A percentile compares a stretch with the other conserved stretches of the same genome.
Evolutionary conservation across 305 asterid species (phyloP).

Genomic region (Fraxinus dipetala): DNA sequence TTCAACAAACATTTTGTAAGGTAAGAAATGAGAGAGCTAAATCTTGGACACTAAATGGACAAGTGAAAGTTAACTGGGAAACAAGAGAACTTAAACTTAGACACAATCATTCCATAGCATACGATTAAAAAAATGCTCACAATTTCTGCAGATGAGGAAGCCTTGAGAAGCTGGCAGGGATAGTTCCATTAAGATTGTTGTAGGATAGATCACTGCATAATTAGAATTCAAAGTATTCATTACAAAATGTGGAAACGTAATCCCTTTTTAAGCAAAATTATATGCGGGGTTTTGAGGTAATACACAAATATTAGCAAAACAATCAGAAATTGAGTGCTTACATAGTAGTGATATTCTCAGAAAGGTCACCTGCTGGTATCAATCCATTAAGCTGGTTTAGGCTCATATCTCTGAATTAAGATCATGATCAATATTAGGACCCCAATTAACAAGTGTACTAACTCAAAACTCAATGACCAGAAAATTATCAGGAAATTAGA

Average conservation of each 20-base stretch:
- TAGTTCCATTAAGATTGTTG: constrained; percentile 72
- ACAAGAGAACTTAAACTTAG: neutral
- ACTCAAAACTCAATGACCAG: neutral
- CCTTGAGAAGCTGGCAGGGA: constrained; percentile 73
- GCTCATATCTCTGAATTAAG: constrained; percentile 75
- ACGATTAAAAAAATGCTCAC: constrained; percentile 47
- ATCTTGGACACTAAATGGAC: neutral
- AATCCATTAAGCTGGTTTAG: constrained; percentile 74
- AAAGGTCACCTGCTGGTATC: constrained; percentile 63
- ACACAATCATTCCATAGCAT: constrained; percentile 13
- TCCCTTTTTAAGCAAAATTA: constrained; percentile 3
- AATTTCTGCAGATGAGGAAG: constrained; percentile 76
- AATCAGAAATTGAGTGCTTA: constrained; percentile 37
- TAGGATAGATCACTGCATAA: constrained; percentile 70
- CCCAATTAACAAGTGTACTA: constrained; percentile 2
- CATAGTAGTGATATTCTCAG: constrained; percentile 80
- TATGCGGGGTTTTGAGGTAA: neutral
- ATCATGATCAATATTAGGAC: constrained; percentile 12
- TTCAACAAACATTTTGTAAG: neutral
- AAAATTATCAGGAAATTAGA: neutral
- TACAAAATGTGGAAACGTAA: neutral
- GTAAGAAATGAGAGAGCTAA: neutral
- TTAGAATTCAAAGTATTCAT: constrained; percentile 15
- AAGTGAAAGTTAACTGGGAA: neutral
- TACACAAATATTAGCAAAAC: constrained; percentile 7